These are phyloP conservation scores for Phyllosticta citribraziliensis DNA, from an alignment of 2,329 filamentous ascomycete species.

Conservation along the genomic window DNA sequence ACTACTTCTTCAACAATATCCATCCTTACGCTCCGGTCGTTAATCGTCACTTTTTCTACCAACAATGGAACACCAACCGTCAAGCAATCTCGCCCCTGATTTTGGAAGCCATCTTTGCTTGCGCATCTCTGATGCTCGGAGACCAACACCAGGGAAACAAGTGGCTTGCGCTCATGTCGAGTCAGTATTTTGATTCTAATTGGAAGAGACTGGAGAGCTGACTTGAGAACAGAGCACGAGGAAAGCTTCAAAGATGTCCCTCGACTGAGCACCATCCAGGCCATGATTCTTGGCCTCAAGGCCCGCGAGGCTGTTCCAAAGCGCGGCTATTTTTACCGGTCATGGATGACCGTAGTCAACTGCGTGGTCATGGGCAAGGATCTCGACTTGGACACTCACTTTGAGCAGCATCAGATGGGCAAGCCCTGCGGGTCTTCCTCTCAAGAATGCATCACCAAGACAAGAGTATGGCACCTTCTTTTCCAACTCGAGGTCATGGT, in stretches of 20 bases:
- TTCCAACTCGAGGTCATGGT: conserved; percentile 87
- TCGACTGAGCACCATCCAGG: conserved; percentile 83
- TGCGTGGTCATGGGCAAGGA: conserved; percentile 91
- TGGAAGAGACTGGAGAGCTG: conserved; percentile 12
- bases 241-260: conserved; percentile 91
- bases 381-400: conserved; percentile 79
- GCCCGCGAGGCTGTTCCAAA: conserved; percentile 87
- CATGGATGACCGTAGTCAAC: conserved; percentile 92
- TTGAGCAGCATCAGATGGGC: conserved; percentile 64
- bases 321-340: conserved; percentile 90
- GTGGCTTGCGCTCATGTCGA: conserved; percentile 83
- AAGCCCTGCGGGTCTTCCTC: conserved; percentile 57
- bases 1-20: conserved; percentile 81
- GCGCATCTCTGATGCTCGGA: conserved; percentile 72
- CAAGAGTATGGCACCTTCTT: conserved; percentile 80
- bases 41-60: conserved; percentile 71
- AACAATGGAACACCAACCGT: conserved; percentile 78
- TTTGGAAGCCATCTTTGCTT: conserved; percentile 84
- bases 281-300: conserved; percentile 76
- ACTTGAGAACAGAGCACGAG: conserved; percentile 57
- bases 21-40: conserved; percentile 90
- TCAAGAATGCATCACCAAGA: conserved; percentile 74
- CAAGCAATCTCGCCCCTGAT: conserved; percentile 82
- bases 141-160: conserved; percentile 78
- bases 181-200: conserved; percentile 40